Base-by-base conservation (phyloP, 805 yeast species). In the Zygosaccharomyces siamensis region DNA sequence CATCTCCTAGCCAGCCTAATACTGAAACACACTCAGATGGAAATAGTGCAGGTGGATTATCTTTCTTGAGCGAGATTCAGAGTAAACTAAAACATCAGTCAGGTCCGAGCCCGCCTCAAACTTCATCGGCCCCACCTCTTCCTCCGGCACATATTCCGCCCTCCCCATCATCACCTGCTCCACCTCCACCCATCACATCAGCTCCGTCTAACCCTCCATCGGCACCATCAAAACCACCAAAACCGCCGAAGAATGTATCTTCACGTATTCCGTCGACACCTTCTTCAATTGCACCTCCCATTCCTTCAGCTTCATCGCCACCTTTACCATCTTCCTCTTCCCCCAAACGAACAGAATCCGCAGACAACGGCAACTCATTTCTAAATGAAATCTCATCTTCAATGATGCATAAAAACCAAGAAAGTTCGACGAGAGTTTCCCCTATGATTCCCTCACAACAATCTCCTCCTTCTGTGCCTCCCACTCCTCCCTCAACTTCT, bases 51-150 rank as follows among this genome's bases (percentile, higher is more conserved):
- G 44, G 50, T 7, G 59, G 60, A 7, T 55, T 58, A 56, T 62
- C 68, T n/a, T 63, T 64, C 43, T 44, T 64, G 28, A 55, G 57
- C 35, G 69, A 64, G 47, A 64, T 64, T 24, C 57, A 60, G 43
- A 60, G 67, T 28, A 61, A 56, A 35, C 43, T 57, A 46, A 60
- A 54, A 27, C 44, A 38, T 11, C 58, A 47, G 21, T 45, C 42
- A n/a, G 20, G 31, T n/a, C 32, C 43, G 21, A 42, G 31, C 11
- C 26, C 56, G 5, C 46, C 55, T 7, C 35, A 51, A 10, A 35
- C 50, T 10, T 55, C 59, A 20, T 46, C 28, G 3, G 28, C 28
- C 11, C 28, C 28, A 26, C 11, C 11, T 5, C 12, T 10, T 7
- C 8, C 58, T 18, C 30, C 55, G 8, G 53, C 62, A 14, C 49